Evolutionary conservation across 2,329 filamentous ascomycete species (phyloP).

Genomic region (Beauveria sp.): DNA sequence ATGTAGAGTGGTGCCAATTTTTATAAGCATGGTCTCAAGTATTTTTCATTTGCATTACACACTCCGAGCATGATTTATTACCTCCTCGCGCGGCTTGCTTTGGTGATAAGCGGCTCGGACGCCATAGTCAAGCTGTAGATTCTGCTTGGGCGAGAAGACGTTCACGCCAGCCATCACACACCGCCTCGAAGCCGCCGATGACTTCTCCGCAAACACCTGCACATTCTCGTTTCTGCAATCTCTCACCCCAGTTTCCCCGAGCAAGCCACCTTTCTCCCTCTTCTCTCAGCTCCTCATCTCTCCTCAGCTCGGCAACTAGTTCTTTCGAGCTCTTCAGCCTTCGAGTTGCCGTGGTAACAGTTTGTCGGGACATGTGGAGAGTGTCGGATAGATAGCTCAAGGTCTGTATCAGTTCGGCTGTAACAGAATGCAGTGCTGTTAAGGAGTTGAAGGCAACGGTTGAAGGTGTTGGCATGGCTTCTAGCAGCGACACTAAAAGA

Average conservation of each 20-base stretch:
- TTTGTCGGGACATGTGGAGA: slow-evolving; percentile 88
- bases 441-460: slow-evolving; percentile 59
- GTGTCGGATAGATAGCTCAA: slow-evolving; percentile 84
- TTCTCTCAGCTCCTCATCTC: slow-evolving; percentile 74
- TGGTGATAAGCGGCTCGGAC: slow-evolving; percentile 14
- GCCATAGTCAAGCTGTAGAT: slow-evolving; percentile 26
- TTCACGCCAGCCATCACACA: slow-evolving; percentile 77
- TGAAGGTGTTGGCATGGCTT: slow-evolving; percentile 58
- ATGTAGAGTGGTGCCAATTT: not conserved
- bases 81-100: not conserved
- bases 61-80: not conserved
- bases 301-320: slow-evolving; percentile 74
- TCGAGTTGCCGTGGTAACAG: slow-evolving; percentile 71
- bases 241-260: slow-evolving; percentile 73
- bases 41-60: too few species aligned
- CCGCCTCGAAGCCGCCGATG: slow-evolving; percentile 83
- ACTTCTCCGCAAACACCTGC: slow-evolving; percentile 80
- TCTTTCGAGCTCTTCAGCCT: slow-evolving; percentile 76
- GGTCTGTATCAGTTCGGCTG: slow-evolving; percentile 66
- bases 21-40: not conserved
- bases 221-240: slow-evolving; percentile 70
- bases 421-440: slow-evolving; percentile 60
- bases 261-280: slow-evolving; percentile 77
- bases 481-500: slow-evolving; percentile 55
- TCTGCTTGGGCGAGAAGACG: slow-evolving; percentile 62